Evolutionary conservation across 306 rosid species (phyloP), one percentile per base, ranked within the genome.

Genomic region (Trifolium fragiferum): DNA sequence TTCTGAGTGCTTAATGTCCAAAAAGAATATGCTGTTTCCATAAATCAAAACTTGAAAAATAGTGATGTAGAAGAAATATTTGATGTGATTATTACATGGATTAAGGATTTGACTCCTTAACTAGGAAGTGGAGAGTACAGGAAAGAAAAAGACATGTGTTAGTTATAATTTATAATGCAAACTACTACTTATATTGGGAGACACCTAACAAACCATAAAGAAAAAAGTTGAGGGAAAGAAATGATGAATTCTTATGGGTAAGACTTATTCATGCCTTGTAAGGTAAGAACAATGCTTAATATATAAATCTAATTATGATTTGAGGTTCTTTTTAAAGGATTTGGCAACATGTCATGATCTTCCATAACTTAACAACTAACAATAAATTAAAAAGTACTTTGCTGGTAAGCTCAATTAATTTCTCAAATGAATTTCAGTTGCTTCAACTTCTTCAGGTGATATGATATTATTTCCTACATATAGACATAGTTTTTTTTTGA

Each of bases 321-420:
- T 55, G 75, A 15, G 66, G 47, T 59, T 47, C 9, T 68, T 73
- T 66, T n/a, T 67, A 73, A 71, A 64, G 70, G 62, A 78, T 89
- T 84, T 81, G 97, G 94, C 87, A 76, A 67, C 80, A 80, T 79
- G 92, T 89, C 92, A 74, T 85, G 80, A 82, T 89, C 97, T 63
- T 40, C 81, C 90, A 80, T 79, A 76, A 83, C 92, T 81, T 82
- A 55, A 70, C 76, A 69, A 82, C 87, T 76, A 82, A 79, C 84
- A 74, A 57, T 30, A 72, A 78, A 65, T 49, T 41, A 32, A 53
- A 57, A 47, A 58, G 47, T 69, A 76, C 55, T 71, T 78, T 78
- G 61, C 78, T 74, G 82, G 80, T 82, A 82, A 74, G 57, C 75
- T 78, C 74, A 76, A 75, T 85, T 75, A 78, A 77, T 81, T 83